Base-by-base conservation (phyloP, 306 rosid genomes). In the Casuarina equisetifolia region DNA sequence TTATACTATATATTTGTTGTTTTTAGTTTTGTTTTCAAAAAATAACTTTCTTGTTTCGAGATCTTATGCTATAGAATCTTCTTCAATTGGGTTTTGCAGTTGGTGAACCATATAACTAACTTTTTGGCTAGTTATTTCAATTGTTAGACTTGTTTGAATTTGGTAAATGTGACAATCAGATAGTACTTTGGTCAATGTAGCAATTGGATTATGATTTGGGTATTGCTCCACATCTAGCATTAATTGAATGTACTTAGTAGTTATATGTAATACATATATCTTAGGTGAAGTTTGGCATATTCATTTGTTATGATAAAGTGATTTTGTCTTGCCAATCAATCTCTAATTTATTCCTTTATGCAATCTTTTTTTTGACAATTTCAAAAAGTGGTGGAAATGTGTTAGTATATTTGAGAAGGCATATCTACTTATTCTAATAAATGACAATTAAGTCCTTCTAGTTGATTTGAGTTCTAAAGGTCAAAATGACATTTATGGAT, bases 321-420 rank as follows among this genome's bases (percentile, higher is more conserved):
- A 1, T 11, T 44, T 58, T 12, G n/a, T 35, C 35, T 20, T 51
- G 46, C 35, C 45, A 19, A 40, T 51, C 49, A 25, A 42, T 59
- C n/a, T 74, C 80, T 82, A 76, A 86, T 70, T 81, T 69, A 78
- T 79, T 81, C 74, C 76, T 40, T 78, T 74, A 79, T 85, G 74
- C 69, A 92, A 58, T 78, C 5, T 81, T 79, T 82, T 94, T 88
- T 85, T 76, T 75, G n/a, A n/a, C 77, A 95, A 88, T 91, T 90
- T 95, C 80, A 88, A 97, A 86, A 91, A 97, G 81, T 95, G 98
- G 98, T 95, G 98, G 98, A 95, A 89, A 76, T 97, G 98, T 79
- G 91, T 92, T 63, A 88, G 88, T 86, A 84, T 95, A 81, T 95
- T 95, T 83, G 85, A 92, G 86, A 95, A 95, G 89, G 91, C 96